Evolutionary conservation across 768 basidiomycete species (phyloP).

Genomic region (Dacryopinax spathularia): DNA sequence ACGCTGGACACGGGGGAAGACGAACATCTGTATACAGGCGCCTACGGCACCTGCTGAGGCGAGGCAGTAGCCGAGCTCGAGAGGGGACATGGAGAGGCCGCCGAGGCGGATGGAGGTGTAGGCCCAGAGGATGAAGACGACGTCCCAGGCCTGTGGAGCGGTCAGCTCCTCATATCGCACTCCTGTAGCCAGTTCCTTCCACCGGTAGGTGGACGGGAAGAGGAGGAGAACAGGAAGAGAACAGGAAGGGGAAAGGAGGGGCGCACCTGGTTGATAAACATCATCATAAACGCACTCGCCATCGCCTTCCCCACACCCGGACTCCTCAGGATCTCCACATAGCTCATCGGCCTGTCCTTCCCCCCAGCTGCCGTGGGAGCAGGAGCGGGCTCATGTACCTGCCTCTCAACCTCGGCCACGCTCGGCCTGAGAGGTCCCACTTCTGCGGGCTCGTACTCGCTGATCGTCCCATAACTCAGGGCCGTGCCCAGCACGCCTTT

Average conservation of each 20-base stretch:
- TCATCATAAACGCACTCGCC: background rate
- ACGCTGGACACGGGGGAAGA: conserved; percentile 42
- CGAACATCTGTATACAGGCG: conserved; percentile 36
- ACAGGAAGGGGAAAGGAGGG: background rate
- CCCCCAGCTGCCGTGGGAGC: background rate
- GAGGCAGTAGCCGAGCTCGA: conserved; percentile 48
- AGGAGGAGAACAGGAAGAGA: no score
- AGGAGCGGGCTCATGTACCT: background rate
- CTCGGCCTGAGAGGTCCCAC: conserved; percentile 14
- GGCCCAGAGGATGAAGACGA: conserved; percentile 53
- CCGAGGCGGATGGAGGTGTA: conserved; percentile 46
- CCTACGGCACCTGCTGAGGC: conserved; percentile 40
- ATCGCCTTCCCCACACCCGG: background rate
- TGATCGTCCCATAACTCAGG: conserved; percentile 3
- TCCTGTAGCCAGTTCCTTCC: background rate
- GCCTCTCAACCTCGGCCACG: background rate
- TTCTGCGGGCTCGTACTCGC: conserved; percentile 10
- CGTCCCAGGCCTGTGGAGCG: conserved; percentile 44
- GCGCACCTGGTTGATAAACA: background rate
- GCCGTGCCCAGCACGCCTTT: background rate
- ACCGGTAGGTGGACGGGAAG: no score
- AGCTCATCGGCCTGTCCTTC: background rate
- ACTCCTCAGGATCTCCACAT: background rate
- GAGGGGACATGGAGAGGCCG: conserved; percentile 26
- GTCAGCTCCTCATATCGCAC: conserved; percentile 18